A percentile compares a stretch with the other conserved stretches of the same genome.
Conservation (phyloP, 352 stramenopile species). For the Phytophthora chlamydospora region DNA sequence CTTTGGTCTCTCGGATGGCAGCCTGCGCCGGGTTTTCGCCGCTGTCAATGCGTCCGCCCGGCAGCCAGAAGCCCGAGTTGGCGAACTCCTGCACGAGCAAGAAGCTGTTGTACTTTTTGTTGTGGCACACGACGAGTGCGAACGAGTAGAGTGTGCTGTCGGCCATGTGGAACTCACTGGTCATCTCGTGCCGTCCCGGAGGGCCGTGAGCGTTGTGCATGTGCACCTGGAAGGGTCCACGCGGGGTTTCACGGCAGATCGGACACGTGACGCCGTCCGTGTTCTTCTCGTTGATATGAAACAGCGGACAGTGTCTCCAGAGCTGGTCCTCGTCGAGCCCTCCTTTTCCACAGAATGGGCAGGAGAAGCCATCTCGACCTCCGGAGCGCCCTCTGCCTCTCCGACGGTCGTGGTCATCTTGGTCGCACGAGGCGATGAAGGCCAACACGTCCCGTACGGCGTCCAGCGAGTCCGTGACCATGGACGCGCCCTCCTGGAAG, state of each 20-base stretch:
- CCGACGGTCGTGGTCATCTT: conserved; percentile 8
- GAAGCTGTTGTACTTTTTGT: conserved; percentile 84
- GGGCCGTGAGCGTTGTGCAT: conserved; percentile 87
- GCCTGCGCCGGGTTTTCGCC: conserved; percentile 78
- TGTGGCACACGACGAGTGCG: conserved; percentile 84
- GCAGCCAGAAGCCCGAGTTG: conserved; percentile 87
- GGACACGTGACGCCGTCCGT: conserved; percentile 72
- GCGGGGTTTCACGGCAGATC: conserved; percentile 69
- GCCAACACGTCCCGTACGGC: conserved; percentile 68
- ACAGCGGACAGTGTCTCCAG: conserved; percentile 85
- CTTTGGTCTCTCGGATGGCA: conserved; percentile 86
- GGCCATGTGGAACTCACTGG: conserved; percentile 82
- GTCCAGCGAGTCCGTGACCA: conserved; percentile 79
- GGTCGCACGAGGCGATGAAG: conserved; percentile 63
- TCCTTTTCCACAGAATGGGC: conserved; percentile 75
- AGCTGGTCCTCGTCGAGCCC: conserved; percentile 83
- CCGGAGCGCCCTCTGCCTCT: conserved; percentile 32
- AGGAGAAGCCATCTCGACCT: conserved; percentile 49
- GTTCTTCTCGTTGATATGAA: conserved; percentile 89
- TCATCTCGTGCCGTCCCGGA: conserved; percentile 75
- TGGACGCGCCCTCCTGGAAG: conserved; percentile 79
- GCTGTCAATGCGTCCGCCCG: conserved; percentile 76
- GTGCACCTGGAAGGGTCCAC: conserved; percentile 84
- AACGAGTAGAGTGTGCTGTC: conserved; percentile 84
- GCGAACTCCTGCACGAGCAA: conserved; percentile 89